These are phyloP conservation scores for Termitomyces sp. DNA, from an alignment of 768 basidiomycete species.

Conservation along the genomic window DNA sequence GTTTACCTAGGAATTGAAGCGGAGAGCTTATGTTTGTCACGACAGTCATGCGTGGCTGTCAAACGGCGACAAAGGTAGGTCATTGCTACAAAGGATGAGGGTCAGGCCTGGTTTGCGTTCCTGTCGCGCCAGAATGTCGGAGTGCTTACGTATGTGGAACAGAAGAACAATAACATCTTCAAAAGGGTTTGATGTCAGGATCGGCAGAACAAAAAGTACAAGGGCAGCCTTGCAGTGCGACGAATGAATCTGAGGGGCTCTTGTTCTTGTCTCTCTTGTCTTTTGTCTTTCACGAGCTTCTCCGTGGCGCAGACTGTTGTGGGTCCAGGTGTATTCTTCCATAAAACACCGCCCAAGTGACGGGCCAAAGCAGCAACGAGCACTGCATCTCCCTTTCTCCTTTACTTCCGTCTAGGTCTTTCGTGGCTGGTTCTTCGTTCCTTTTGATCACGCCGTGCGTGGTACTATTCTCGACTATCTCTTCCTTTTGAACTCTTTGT, in stretches of 20 bases:
- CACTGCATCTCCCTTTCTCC: conserved; percentile 13
- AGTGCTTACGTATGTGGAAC: background rate
- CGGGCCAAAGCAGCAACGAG: conserved; percentile 15
- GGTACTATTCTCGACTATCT: conserved; percentile 18
- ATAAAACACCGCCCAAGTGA: conserved; percentile 14
- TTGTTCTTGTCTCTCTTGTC: conserved; percentile 15
- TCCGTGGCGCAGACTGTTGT: conserved; percentile 19
- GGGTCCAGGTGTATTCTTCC: conserved; percentile 22
- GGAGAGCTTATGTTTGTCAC: background rate
- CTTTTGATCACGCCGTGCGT: conserved; percentile 27
- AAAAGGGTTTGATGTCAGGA: conserved; percentile 9
- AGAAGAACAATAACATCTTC: conserved; percentile 13
- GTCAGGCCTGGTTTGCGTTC: background rate
- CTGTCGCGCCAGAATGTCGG: background rate
- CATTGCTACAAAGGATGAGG: background rate
- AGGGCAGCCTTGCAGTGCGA: background rate
- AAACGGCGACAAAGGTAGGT: background rate
- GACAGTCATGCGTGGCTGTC: background rate
- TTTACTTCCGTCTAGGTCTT: conserved; percentile 10
- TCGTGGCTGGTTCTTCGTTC: conserved; percentile 9
- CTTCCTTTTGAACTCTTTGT: conserved; percentile 3
- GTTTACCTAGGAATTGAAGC: background rate
- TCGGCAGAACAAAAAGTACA: conserved; percentile 13
- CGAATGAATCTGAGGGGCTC: background rate
- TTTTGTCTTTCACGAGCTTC: conserved; percentile 19